A percentile compares a stretch with the other conserved stretches of the same genome.
Conservation (phyloP, 257 asterid genomes). For the Verbascum thapsus region DNA sequence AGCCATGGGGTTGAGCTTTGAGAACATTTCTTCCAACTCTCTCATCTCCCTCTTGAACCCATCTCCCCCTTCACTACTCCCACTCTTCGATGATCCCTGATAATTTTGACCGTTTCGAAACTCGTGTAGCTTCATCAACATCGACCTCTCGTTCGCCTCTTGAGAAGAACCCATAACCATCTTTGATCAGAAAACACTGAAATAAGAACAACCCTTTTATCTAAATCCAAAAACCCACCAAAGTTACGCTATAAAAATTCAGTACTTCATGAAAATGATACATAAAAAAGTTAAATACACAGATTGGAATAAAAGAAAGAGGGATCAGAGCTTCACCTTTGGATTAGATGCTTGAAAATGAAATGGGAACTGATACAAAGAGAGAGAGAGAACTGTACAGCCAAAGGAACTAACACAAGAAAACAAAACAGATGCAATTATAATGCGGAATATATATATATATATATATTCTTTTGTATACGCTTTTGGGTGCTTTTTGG, state of each 20-base stretch:
- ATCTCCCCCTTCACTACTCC: slow-evolving; percentile 30
- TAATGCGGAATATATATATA: too few species aligned
- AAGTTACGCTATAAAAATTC: not conserved
- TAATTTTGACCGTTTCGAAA: slow-evolving; percentile 19
- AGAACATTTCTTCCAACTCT: slow-evolving; percentile 62
- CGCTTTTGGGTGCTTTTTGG: too few species aligned
- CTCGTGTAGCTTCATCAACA: slow-evolving; percentile 9
- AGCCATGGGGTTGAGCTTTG: slow-evolving; percentile 71
- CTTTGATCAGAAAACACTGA: slow-evolving; percentile 19
- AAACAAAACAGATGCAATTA: too few species aligned
- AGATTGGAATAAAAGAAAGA: too few species aligned
- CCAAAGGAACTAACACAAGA: too few species aligned
- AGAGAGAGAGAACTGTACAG: too few species aligned
- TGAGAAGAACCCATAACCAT: slow-evolving; percentile 29
- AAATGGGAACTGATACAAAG: too few species aligned
- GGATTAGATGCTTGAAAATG: too few species aligned
- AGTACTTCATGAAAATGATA: not conserved
- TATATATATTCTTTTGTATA: too few species aligned
- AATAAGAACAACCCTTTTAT: not conserved
- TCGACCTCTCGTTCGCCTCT: not conserved
- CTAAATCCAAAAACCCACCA: not conserved
- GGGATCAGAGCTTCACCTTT: too few species aligned
- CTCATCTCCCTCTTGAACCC: slow-evolving; percentile 52
- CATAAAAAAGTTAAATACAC: too few species aligned
- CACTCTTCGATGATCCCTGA: slow-evolving; percentile 4